phyloP scores from a whole-genome alignment of 331 rosid species.

The Ulmus americana region DNA sequence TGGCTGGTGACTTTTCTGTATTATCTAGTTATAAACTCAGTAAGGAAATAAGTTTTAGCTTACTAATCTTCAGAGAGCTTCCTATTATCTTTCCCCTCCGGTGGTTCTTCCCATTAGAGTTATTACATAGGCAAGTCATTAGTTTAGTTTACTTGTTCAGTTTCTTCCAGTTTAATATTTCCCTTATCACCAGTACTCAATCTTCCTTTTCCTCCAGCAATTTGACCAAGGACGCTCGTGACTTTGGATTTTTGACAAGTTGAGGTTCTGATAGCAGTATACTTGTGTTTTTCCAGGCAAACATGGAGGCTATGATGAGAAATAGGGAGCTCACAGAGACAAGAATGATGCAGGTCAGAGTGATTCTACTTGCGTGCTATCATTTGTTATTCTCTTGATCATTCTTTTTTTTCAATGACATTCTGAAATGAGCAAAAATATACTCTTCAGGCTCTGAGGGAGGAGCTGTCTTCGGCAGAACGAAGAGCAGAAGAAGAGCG shows the following conservation, averaged over 20 bases:
- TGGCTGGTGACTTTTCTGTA: no score
- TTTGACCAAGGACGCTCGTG: slow-evolving; percentile 3
- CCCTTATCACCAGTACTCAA: background rate
- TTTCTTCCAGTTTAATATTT: background rate
- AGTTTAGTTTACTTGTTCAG: no score
- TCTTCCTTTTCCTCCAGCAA: background rate
- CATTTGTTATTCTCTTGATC: background rate
- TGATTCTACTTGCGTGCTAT: slow-evolving; percentile 25
- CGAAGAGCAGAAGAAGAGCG: slow-evolving; percentile 98
- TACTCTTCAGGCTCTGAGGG: slow-evolving; percentile 69
- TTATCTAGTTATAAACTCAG: no score
- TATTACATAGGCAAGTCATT: no score
- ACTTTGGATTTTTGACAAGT: slow-evolving; percentile 12
- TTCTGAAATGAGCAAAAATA: slow-evolving; percentile 10
- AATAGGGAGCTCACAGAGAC: slow-evolving; percentile 86
- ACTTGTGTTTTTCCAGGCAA: slow-evolving; percentile 48
- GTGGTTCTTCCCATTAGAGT: no score
- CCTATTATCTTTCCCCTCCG: no score
- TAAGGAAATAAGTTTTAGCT: no score
- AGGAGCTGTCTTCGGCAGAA: slow-evolving; percentile 86
- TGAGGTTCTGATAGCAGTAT: slow-evolving; percentile 21
- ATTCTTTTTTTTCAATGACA: slow-evolving; percentile 17
- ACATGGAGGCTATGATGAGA: slow-evolving; percentile 92
- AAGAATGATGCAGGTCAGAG: slow-evolving; percentile 93
- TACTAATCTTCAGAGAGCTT: no score